Base-by-base conservation (phyloP, 2,329 filamentous ascomycete species). In the Ustulina deusta region DNA sequence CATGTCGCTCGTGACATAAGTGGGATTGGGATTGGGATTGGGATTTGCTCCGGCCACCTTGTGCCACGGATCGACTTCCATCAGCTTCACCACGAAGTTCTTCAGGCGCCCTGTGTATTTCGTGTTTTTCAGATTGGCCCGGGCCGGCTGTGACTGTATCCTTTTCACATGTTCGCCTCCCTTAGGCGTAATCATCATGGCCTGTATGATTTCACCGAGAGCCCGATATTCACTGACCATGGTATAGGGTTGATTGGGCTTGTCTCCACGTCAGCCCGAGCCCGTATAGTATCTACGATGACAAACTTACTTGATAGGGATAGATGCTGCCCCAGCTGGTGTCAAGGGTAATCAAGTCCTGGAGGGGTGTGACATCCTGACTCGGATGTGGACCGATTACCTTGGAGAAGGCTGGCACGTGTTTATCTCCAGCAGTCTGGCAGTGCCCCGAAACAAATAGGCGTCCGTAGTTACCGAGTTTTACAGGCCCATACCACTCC, bases 401-500 rank as follows among this genome's bases (percentile, higher is more conserved):
- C 25, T 74, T 76, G 3, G 71, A 62, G 20, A 36, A 63, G n/a
- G 42, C 32, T 25, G 65, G 68, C 42, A 34, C 55, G 20, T 69
- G 42, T 3, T 63, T 54, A 6, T 64, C 44, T 4, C 66, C 65
- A 10, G 55, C 13, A 20, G 66, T 63, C 38, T 72, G 69, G 27
- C 72, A 71, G 51, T 83, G 80, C 48, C 78, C 78, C n/a, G 81
- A 81, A 11, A 85, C 77, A 29, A 74, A 76, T 17, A 81, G 79
- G n/a, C 73, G 73, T 49, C 77, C 73, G 61, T 85, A 86, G 48
- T 83, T 81, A 15, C 85, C 85, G 62, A 89, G 76, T 77, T 87
- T 88, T 71, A 85, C 87, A 32, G 78, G 73, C 0, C 86, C 86
- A 71, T 87, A 88, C 36, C 80, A 82, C 76, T 87, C 85, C 13